These are phyloP conservation scores for Gryganskiella cystojenkinii DNA, from an alignment of 192 early-diverging fungal species.

Conservation along the genomic window DNA sequence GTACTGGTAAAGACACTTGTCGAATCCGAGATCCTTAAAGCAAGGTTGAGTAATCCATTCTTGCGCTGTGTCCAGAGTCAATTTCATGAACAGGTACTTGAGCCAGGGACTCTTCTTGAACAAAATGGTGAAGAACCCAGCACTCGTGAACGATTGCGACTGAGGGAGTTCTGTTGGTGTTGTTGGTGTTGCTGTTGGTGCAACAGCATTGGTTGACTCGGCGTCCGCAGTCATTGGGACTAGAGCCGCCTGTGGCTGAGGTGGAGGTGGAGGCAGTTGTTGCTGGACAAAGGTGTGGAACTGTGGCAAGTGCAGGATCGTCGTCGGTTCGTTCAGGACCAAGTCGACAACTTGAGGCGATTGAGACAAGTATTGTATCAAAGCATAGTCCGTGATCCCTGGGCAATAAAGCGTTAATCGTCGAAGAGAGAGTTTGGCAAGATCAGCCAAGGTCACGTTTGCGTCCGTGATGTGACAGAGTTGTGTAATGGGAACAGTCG, in stretches of 20 bases:
- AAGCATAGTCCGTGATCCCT: constrained; percentile 46
- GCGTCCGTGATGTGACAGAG: constrained; percentile 39
- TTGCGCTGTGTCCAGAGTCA: constrained; percentile 43
- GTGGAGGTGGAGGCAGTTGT: background rate
- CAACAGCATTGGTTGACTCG: background rate
- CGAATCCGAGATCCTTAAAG: constrained; percentile 27
- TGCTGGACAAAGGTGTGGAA: constrained; percentile 35
- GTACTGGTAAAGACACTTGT: constrained; percentile 46
- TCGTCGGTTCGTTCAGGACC: constrained; percentile 45
- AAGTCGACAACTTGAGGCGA: constrained; percentile 24
- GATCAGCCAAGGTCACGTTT: constrained; percentile 8
- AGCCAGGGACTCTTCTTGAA: constrained; percentile 17
- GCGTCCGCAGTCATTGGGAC: background rate
- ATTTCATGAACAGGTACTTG: constrained; percentile 50
- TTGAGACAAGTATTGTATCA: constrained; percentile 20
- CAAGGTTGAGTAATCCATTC: constrained; percentile 47
- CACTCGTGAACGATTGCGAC: constrained; percentile 16
- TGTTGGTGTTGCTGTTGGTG: background rate
- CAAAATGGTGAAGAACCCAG: constrained; percentile 27
- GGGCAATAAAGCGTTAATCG: constrained; percentile 44
- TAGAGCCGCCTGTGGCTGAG: no score
- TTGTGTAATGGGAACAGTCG: constrained; percentile 23
- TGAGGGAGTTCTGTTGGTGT: background rate
- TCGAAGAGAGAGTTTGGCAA: constrained; percentile 27
- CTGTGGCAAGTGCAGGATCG: constrained; percentile 30